Evolutionary conservation across 805 yeast species (phyloP).

Genomic region (Barnettozyma californica): DNA sequence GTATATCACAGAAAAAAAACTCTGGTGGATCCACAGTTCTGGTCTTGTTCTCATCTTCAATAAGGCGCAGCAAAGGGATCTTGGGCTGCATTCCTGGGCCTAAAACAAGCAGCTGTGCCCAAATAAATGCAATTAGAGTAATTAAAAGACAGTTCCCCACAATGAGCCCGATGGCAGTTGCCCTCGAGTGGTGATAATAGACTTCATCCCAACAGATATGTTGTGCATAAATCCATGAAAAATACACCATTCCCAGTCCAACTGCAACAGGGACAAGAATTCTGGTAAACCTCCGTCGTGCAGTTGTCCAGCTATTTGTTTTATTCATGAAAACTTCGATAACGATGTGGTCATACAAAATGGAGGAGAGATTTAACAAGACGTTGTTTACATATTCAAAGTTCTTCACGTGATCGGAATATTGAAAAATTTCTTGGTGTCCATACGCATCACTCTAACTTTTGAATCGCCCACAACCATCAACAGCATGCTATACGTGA

Average conservation of each 20-base stretch:
- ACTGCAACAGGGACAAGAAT: conserved; percentile 11
- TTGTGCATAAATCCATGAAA: conserved; percentile 23
- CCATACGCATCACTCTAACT: not conserved
- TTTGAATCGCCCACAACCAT: not conserved
- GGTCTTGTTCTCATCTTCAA: conserved; percentile 19
- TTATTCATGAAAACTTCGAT: not conserved
- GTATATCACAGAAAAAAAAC: conserved; percentile 59
- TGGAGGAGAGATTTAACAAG: not conserved
- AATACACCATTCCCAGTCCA: conserved; percentile 11
- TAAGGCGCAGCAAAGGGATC: conserved; percentile 32
- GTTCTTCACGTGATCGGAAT: not conserved
- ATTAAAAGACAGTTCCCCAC: conserved; percentile 27
- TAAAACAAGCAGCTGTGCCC: conserved; percentile 38
- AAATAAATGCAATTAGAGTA: conserved; percentile 28
- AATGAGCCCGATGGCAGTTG: conserved; percentile 30
- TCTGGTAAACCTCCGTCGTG: not conserved
- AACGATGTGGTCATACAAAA: not conserved
- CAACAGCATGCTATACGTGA: conserved; percentile 68
- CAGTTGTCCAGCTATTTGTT: not conserved
- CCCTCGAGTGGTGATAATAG: conserved; percentile 20
- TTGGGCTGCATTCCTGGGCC: conserved; percentile 57
- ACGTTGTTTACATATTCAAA: not conserved
- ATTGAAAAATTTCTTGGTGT: not conserved
- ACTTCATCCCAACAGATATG: conserved; percentile 28
- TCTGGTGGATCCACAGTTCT: conserved; percentile 42